Evolutionary conservation across 2,329 filamentous ascomycete species (phyloP), one percentile per base, ranked within the genome.

Genomic region (Aspergillus melleus): DNA sequence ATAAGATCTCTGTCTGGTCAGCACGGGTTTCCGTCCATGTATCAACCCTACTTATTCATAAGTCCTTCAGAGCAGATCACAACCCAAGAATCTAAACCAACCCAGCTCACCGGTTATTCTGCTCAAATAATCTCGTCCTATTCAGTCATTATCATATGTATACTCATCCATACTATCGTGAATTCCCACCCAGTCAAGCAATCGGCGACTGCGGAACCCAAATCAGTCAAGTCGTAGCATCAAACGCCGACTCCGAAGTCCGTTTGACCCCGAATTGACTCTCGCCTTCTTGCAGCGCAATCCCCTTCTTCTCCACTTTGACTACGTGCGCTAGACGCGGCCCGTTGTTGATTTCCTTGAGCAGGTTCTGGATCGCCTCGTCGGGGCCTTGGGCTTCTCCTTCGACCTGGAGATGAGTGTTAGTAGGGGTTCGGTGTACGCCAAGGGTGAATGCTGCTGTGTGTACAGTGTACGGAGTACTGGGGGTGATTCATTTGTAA

Each of bases 371-470:
- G 26, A 98, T 74, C 2, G 83, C 77, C 0, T 86, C 83, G 1
- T 87, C 82, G 2, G 84, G 81, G 30, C 92, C 93, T 73, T 98
- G 94, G 5, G 89, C 92, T 77, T 97, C 93, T 26, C 94, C 94
- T 71, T 91, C 87, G 51, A 98, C 93, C 91, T 96, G 65, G 3
- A 16, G 9, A 26, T 36, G 26, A 8, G 32, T 12, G 12, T 36
- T 14, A 36, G 36, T 42, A 24, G 24, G 24, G 5, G 24, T 6
- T 6, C 6, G 24, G 4, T 24, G 24, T 24, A n/a, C 6, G n/a
- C 12, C 12, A 14, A 16, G 11, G 5, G 39, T 9, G 19, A 24
- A 9, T 36, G 32, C 9, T 16, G 14, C 19, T 32, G 22, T 22
- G 9, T 16, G 2, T 16, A 22, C 16, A n/a, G 9, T 16, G 2